Percentiles rank a stretch among this genome's conserved stretches.
phyloP scores from a whole-genome alignment of 257 asterid species.

The Solanum neorickii region DNA sequence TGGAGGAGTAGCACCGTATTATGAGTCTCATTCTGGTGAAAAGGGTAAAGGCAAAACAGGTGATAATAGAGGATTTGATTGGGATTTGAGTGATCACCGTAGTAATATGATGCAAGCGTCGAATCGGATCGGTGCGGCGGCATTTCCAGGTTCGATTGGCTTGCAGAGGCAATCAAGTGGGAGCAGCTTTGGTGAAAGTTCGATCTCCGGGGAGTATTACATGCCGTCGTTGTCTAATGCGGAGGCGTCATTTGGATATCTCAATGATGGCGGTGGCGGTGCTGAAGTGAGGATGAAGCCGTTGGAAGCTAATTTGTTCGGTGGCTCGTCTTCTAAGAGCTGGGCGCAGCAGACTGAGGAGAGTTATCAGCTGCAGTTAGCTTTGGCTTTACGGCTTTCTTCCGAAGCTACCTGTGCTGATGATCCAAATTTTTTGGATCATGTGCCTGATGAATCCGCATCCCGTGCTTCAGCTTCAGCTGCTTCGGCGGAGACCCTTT shows the following conservation, averaged over 20 bases:
- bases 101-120: slow-evolving; percentile 28
- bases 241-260: not conserved
- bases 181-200: slow-evolving; percentile 92
- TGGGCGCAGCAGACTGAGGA: slow-evolving; percentile 99
- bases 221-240: not conserved
- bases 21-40: slow-evolving; percentile 47
- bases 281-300: slow-evolving; percentile 1
- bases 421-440: slow-evolving; percentile 87
- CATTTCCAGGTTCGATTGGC: slow-evolving; percentile 40
- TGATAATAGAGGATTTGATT: slow-evolving; percentile 32
- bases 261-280: slow-evolving; percentile 7
- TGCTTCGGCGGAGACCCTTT: slow-evolving; percentile 47
- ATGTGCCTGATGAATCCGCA: slow-evolving; percentile 46
- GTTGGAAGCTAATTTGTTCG: slow-evolving; percentile 1
- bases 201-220: slow-evolving; percentile 71
- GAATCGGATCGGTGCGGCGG: slow-evolving; percentile 44
- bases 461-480: slow-evolving; percentile 28
- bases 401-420: slow-evolving; percentile 79
- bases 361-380: slow-evolving; percentile 91
- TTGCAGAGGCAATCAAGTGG: slow-evolving; percentile 91
- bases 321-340: slow-evolving; percentile 55
- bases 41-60: slow-evolving; percentile 23
- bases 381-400: slow-evolving; percentile 80
- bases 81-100: slow-evolving; percentile 62
- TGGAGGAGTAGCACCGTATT: slow-evolving; percentile 5